Evolutionary conservation across 2,329 filamentous ascomycete species (phyloP).

Genomic region (Taxawa tesnikishii): DNA sequence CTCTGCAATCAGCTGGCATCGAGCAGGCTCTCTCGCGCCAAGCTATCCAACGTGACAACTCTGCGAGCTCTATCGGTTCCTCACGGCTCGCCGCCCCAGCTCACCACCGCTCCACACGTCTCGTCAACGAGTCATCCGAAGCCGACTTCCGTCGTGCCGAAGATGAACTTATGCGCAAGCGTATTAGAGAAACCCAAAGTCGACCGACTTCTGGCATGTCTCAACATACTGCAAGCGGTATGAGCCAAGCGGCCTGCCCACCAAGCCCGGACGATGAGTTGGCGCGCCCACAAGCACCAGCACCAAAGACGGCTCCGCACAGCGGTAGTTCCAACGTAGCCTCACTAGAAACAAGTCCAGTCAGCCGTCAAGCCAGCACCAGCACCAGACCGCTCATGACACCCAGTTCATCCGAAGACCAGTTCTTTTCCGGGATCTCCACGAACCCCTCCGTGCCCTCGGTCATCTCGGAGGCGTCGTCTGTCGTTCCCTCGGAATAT

Average conservation of each 20-base stretch:
- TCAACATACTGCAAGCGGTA: conserved; percentile 15
- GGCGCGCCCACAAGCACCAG: background rate
- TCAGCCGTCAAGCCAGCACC: conserved; percentile 11
- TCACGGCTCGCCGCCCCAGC: too few species aligned
- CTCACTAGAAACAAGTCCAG: conserved; percentile 24
- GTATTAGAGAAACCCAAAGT: conserved; percentile 20
- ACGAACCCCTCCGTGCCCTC: conserved; percentile 41
- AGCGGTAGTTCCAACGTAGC: background rate
- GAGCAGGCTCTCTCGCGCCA: too few species aligned
- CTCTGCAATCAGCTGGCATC: too few species aligned
- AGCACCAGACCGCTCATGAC: conserved; percentile 7
- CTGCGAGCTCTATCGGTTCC: too few species aligned
- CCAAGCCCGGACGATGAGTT: conserved; percentile 34
- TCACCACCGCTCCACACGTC: too few species aligned
- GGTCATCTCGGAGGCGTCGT: conserved; percentile 35
- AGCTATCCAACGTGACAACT: too few species aligned
- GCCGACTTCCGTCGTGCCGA: conserved; percentile 20
- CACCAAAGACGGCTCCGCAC: background rate
- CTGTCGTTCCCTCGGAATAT: conserved; percentile 19
- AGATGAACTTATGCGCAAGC: conserved; percentile 19
- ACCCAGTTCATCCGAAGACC: conserved; percentile 10
- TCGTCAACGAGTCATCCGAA: conserved; percentile 16
- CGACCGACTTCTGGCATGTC: conserved; percentile 14
- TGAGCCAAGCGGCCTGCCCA: conserved; percentile 23
- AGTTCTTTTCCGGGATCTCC: conserved; percentile 33